Conservation (phyloP, 2,329 filamentous ascomycete genomes). For the Xylariales sp. region DNA sequence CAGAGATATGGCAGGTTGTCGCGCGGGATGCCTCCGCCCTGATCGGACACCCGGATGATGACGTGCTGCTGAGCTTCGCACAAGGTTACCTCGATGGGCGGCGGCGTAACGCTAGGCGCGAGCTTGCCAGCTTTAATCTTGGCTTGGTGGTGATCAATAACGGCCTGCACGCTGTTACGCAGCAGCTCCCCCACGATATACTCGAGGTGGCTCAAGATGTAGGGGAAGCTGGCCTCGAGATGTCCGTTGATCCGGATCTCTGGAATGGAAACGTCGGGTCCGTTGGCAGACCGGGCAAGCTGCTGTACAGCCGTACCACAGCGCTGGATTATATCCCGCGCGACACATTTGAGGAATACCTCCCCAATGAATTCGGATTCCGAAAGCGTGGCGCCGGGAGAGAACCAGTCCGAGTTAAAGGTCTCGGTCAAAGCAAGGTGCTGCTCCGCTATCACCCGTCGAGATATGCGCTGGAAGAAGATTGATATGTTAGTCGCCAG, state of each 20-base stretch:
- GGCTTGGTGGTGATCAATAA: constrained; percentile 68
- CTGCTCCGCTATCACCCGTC: constrained; percentile 95
- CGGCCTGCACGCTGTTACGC: constrained; percentile 89
- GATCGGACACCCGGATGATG: constrained; percentile 93
- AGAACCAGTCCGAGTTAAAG: constrained; percentile 87
- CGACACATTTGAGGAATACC: constrained; percentile 90
- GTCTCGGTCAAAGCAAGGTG: constrained; percentile 93
- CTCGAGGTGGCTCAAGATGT: constrained; percentile 92
- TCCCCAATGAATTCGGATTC: constrained; percentile 88
- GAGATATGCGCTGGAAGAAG: constrained; percentile 71
- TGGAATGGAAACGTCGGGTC: constrained; percentile 66
- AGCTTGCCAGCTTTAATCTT: constrained; percentile 20
- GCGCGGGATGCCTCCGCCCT: constrained; percentile 84
- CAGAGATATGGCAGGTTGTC: constrained; percentile 86
- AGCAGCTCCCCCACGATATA: constrained; percentile 96
- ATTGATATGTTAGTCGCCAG: neutral
- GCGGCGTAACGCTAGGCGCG: constrained; percentile 43
- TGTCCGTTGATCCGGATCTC: constrained; percentile 82
- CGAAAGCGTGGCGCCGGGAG: constrained; percentile 69
- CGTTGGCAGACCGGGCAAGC: constrained; percentile 72
- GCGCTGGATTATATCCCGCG: constrained; percentile 79
- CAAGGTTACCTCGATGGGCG: constrained; percentile 88
- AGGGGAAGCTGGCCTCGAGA: constrained; percentile 86
- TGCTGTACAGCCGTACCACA: constrained; percentile 74
- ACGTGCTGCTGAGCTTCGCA: constrained; percentile 94